Evolutionary conservation across 1,284 basidiomycete genomes (phyloP).

Genomic region (Athelia psychrophila): DNA sequence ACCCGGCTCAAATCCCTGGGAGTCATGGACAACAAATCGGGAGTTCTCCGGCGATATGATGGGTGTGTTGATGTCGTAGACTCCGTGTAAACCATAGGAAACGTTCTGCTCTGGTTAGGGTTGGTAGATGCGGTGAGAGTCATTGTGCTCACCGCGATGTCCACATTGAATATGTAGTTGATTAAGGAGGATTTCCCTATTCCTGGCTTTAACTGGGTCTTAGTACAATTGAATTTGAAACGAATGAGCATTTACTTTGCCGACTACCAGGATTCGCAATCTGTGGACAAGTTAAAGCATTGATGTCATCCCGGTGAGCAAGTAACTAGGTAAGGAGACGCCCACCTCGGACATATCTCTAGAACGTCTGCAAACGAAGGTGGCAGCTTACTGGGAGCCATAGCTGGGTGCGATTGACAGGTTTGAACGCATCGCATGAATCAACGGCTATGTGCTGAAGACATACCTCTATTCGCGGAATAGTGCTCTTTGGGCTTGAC

Average conservation of each 20-base stretch:
- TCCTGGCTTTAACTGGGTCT: conserved; percentile 14
- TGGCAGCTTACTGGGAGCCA: no score
- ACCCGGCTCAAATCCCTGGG: conserved; percentile 23
- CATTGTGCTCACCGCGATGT: conserved; percentile 16
- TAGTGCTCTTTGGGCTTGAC: no score
- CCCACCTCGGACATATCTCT: no score
- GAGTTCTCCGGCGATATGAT: conserved; percentile 20
- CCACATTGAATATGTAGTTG: conserved; percentile 19
- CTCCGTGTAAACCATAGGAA: conserved; percentile 13
- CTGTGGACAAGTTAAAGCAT: no score
- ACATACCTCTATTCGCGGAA: no score
- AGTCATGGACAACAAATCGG: conserved; percentile 24
- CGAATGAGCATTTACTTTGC: conserved; percentile 11
- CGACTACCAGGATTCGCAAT: conserved; percentile 12
- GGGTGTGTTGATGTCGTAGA: conserved; percentile 20
- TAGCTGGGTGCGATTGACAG: no score
- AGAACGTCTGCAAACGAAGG: no score
- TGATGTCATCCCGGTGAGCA: no score
- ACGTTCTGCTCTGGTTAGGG: conserved; percentile 13
- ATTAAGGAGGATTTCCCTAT: conserved; percentile 23
- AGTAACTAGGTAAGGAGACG: no score
- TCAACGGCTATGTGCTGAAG: no score
- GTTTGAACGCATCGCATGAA: no score
- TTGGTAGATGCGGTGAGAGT: background rate
- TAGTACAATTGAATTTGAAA: background rate